These are phyloP conservation scores for Taphrina wiesneri DNA, from an alignment of 1,139 yeast genomes.

Conservation along the genomic window DNA sequence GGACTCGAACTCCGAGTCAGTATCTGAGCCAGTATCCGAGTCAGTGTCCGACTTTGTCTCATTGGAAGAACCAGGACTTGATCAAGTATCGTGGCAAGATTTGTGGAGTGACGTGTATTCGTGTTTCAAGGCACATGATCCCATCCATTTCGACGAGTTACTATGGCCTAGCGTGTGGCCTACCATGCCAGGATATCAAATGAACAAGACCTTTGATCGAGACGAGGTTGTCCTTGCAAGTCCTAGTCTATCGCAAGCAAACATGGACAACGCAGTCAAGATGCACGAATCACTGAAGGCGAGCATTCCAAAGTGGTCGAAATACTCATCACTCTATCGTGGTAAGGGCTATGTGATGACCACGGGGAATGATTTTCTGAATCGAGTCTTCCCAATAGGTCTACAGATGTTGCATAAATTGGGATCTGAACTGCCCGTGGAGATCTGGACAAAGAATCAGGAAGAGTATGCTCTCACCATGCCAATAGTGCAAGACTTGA, in stretches of 20 bases:
- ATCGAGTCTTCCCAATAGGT: constrained; percentile 18
- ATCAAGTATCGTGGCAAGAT: background rate
- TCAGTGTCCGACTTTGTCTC: no score
- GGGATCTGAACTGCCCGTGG: constrained; percentile 10
- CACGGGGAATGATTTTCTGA: constrained; percentile 10
- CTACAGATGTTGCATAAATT: constrained; percentile 13
- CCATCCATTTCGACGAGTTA: background rate
- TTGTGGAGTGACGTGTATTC: constrained; percentile 7
- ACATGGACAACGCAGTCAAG: background rate
- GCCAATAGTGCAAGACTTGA: background rate
- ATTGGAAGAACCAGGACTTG: no score
- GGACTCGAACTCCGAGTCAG: background rate
- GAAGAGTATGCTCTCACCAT: background rate
- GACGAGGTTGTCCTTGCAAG: constrained; percentile 2
- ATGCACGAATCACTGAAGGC: background rate
- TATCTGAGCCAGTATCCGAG: background rate
- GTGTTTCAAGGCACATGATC: background rate
- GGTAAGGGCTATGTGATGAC: constrained; percentile 21
- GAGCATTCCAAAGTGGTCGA: constrained; percentile 6
- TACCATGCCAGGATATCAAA: constrained; percentile 14
- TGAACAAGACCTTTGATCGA: background rate
- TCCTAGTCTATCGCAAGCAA: background rate
- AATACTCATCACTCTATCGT: background rate
- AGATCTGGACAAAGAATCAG: constrained; percentile 21
- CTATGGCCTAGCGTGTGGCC: constrained; percentile 12